These are phyloP conservation scores for Nepenthes gracilis DNA, from an alignment of 148 eudicot genomes.

Conservation along the genomic window DNA sequence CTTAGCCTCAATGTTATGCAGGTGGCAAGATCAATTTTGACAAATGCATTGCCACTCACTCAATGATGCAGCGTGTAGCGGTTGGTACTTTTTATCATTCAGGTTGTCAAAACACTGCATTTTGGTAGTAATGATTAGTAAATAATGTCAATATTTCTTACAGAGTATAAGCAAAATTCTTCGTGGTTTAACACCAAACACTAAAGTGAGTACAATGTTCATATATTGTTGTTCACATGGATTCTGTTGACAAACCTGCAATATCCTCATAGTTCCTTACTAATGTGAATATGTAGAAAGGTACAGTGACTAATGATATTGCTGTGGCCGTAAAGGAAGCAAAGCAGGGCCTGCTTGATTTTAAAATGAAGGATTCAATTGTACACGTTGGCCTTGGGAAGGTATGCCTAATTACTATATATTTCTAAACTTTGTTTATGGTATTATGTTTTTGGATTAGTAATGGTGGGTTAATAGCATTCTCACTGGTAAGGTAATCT, in stretches of 20 bases:
- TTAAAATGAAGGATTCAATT: constrained; percentile 79
- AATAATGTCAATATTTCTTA: constrained; percentile 2
- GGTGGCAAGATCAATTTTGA: constrained; percentile 72
- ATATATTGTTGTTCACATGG: not conserved
- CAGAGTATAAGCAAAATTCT: constrained; percentile 68
- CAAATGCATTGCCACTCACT: constrained; percentile 81
- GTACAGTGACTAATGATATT: constrained; percentile 75
- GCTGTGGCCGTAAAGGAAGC: constrained; percentile 70
- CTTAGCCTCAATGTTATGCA: constrained; percentile 8
- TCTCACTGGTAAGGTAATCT: not conserved
- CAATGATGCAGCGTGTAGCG: constrained; percentile 72
- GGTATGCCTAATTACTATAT: constrained; percentile 25
- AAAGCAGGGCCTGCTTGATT: constrained; percentile 51
- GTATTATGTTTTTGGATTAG: constrained; percentile 2
- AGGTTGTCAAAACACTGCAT: not conserved
- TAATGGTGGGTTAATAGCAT: not conserved
- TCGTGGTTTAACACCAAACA: constrained; percentile 65
- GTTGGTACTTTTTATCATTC: constrained; percentile 25
- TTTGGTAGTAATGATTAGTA: not conserved
- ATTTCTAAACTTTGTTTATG: not conserved
- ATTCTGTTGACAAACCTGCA: constrained; percentile 1
- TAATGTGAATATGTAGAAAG: constrained; percentile 38
- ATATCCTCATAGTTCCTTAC: constrained; percentile 2
- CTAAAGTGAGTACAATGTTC: constrained; percentile 35
- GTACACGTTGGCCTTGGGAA: constrained; percentile 93